Evolutionary conservation across 495 filamentous ascomycete species (phyloP).

Genomic region (Talaromyces thailandensis): DNA sequence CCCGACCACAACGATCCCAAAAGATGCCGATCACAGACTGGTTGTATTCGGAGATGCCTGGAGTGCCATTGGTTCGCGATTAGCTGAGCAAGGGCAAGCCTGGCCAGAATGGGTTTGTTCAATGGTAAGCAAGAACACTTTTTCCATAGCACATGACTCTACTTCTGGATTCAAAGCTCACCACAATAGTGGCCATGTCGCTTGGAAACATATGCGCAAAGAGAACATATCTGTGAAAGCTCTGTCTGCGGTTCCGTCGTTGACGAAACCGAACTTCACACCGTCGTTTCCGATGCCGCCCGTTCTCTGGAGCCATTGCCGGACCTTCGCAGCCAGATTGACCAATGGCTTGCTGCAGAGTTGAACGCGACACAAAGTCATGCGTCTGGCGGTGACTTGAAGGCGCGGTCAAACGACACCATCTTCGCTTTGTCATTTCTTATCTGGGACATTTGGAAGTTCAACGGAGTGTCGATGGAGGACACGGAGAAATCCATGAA

Average conservation of each 20-base stretch:
- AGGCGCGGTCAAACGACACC: slow-evolving; percentile 23
- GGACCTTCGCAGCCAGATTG: slow-evolving; percentile 34
- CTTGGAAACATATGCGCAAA: slow-evolving; percentile 1
- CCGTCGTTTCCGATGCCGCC: background rate
- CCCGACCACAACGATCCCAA: background rate
- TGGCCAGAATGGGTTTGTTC: slow-evolving; percentile 41
- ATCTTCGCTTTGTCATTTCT: slow-evolving; percentile 39
- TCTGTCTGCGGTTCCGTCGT: slow-evolving; percentile 28
- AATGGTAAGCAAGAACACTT: slow-evolving; percentile 19
- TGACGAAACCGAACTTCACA: slow-evolving; percentile 24
- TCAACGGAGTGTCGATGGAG: slow-evolving; percentile 24
- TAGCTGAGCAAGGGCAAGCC: slow-evolving; percentile 22
- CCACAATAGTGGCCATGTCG: slow-evolving; percentile 4
- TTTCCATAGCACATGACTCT: background rate
- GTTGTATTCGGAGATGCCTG: slow-evolving; percentile 43
- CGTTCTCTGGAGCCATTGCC: slow-evolving; percentile 13
- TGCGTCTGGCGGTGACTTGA: slow-evolving; percentile 8
- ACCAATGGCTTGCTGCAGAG: slow-evolving; percentile 32
- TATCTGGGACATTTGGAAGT: slow-evolving; percentile 43
- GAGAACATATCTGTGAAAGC: slow-evolving; percentile 2
- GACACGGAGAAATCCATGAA: slow-evolving; percentile 27
- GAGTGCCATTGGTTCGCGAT: slow-evolving; percentile 32
- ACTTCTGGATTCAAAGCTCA: background rate
- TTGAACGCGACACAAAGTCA: slow-evolving; percentile 12
- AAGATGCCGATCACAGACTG: slow-evolving; percentile 21